Base-by-base conservation (phyloP, 257 asterid genomes). In the Solanum chilense region DNA sequence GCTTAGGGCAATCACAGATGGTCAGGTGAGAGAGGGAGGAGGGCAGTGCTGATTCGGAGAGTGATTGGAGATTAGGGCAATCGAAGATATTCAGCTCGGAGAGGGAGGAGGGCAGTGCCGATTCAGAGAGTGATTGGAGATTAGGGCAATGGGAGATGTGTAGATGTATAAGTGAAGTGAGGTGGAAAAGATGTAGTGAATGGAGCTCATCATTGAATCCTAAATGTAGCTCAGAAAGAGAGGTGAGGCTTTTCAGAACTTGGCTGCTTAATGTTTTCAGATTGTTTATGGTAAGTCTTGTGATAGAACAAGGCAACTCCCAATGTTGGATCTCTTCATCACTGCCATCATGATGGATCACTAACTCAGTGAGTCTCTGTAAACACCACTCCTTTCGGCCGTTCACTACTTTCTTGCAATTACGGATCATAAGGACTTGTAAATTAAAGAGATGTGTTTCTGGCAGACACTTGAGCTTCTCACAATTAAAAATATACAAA, bases 11-110 rank as follows among this genome's bases (percentile, higher is more conserved):
- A 0, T 5, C 1, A 1, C 0, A 5, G 39, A 35, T 35, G 1
- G 1, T 1, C 39, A 35, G 37, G 0, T 35, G 39, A 56, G 64
- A 56, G n/a, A 56, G 58, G 60, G 60, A 49, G 21, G 60, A 49
- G 58, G 60, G 44, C 12, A 41, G 12, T 41, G 44, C 44, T 41
- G 44, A 41, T 41, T 41, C 44, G 12, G 44, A 41, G 10, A 41
- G 44, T 41, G 12, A 8, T 7, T 41, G 44, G 44, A 41, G 44
- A 9, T 9, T 41, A 9, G 0, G 3, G 12, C 44, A 41, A 41
- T 0, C 0, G 0, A 0, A 7, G 11, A 41, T 41, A 0, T 0
- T 2, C 44, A 41, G 11, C 0, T 9, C 0, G 0, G 44, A 41
- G 44, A 41, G 44, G 44, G 44, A 41, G 44, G 44, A 41, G 12